Percentiles rank a stretch among this genome's conserved stretches.
These are phyloP conservation scores for Smittium mucronatum DNA, from an alignment of 371 early-diverging fungal species.

Conservation along the genomic window DNA sequence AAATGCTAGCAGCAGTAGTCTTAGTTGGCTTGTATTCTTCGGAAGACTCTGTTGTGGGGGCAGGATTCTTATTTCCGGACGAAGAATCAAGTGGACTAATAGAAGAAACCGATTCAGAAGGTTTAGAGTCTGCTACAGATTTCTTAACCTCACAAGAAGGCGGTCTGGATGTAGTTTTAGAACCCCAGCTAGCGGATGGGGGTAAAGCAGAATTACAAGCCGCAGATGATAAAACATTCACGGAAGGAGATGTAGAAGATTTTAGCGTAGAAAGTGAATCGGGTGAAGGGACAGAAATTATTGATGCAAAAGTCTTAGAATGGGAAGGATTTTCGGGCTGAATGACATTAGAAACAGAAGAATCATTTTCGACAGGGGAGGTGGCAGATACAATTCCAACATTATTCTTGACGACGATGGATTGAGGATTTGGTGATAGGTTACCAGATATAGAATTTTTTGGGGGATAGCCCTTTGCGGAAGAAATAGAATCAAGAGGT, in stretches of 20 bases:
- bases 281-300: constrained; percentile 19
- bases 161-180: constrained; percentile 22
- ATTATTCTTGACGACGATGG: neutral
- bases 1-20: neutral
- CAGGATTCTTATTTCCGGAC: neutral
- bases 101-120: neutral
- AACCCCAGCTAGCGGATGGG: constrained; percentile 30
- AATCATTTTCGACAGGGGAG: neutral
- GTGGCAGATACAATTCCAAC: neutral
- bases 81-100: neutral
- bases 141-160: neutral
- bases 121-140: neutral
- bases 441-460: no score
- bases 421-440: constrained; percentile 8
- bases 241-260: neutral
- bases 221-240: neutral
- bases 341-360: constrained; percentile 1
- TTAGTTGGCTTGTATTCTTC: neutral
- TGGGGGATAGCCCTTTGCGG: constrained; percentile 11
- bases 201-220: constrained; percentile 23
- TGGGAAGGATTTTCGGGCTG: constrained; percentile 11
- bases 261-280: constrained; percentile 18
- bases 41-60: neutral
- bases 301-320: constrained; percentile 13
- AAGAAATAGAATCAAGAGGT: neutral